Conservation (phyloP, 305 asterid genomes). For the Plantago coronopus region DNA sequence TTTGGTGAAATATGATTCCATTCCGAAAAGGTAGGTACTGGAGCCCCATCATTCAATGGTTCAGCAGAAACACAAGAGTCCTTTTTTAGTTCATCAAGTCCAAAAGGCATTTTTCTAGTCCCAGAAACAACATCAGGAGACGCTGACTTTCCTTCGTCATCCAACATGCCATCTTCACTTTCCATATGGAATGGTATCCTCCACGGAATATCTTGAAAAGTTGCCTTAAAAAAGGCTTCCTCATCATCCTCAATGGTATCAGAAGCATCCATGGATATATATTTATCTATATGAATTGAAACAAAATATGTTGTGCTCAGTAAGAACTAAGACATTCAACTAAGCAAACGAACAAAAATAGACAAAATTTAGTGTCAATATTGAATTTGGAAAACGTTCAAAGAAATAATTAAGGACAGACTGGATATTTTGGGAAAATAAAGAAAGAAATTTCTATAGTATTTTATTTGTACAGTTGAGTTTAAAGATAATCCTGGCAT, state of each 20-base stretch:
- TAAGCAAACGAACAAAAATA: constrained; percentile 17
- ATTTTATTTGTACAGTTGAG: constrained; percentile 8
- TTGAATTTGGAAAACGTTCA: constrained; percentile 13
- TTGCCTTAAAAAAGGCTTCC: constrained; percentile 64
- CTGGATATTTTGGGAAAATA: constrained; percentile 11
- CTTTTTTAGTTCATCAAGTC: constrained; percentile 35
- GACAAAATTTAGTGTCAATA: constrained; percentile 7
- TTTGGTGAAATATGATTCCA: constrained; percentile 43
- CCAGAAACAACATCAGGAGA: constrained; percentile 34
- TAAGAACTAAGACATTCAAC: constrained; percentile 20
- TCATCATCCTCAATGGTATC: constrained; percentile 90
- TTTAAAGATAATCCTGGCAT: constrained; percentile 18
- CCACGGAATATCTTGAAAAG: constrained; percentile 61
- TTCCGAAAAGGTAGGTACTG: constrained; percentile 35
- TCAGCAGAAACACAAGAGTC: constrained; percentile 62
- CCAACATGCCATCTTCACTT: constrained; percentile 32
- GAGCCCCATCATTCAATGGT: constrained; percentile 53
- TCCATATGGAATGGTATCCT: constrained; percentile 37
- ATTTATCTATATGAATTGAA: constrained; percentile 52
- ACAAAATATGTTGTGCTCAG: constrained; percentile 22
- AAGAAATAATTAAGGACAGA: constrained; percentile 13
- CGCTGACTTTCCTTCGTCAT: constrained; percentile 41
- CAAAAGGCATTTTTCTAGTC: constrained; percentile 31
- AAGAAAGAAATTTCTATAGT: constrained; percentile 5
- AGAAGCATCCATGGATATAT: constrained; percentile 53